Percentiles rank a stretch among this genome's conserved stretches.
phyloP scores from a whole-genome alignment of 768 basidiomycete species.

The Pulveroboletus sp. region DNA sequence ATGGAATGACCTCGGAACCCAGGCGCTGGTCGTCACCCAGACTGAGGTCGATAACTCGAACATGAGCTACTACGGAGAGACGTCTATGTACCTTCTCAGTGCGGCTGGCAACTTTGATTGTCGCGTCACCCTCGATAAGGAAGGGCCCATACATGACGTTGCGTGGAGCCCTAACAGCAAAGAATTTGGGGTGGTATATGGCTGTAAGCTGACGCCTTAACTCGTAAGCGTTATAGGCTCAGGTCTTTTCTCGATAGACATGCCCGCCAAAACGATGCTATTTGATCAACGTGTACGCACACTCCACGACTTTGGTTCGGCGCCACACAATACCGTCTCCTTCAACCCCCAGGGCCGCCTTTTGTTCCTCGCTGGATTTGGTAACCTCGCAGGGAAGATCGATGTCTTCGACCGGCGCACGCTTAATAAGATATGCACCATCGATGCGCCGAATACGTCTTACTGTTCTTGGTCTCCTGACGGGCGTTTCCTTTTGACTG shows the following conservation, averaged over 20 bases:
- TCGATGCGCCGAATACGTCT: slow-evolving; percentile 91
- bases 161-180: slow-evolving; percentile 94
- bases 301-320: slow-evolving; percentile 85
- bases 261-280: slow-evolving; percentile 91
- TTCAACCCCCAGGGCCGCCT: slow-evolving; percentile 95
- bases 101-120: slow-evolving; percentile 93
- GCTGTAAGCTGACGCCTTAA: slow-evolving; percentile 60
- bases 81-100: slow-evolving; percentile 87
- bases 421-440: slow-evolving; percentile 68
- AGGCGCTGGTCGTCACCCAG: slow-evolving; percentile 86
- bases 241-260: slow-evolving; percentile 46
- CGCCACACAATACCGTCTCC: slow-evolving; percentile 86
- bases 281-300: slow-evolving; percentile 88
- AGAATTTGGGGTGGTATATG: slow-evolving; percentile 95
- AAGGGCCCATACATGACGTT: slow-evolving; percentile 96
- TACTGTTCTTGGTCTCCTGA: slow-evolving; percentile 95
- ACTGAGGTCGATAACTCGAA: slow-evolving; percentile 97
- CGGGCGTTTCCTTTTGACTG: slow-evolving; percentile 88
- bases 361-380: slow-evolving; percentile 88
- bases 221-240: background rate
- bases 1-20: slow-evolving; percentile 94
- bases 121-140: slow-evolving; percentile 84
- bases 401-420: slow-evolving; percentile 88
- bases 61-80: slow-evolving; percentile 98
- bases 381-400: slow-evolving; percentile 92